These are phyloP conservation scores for Cytospora piceicola DNA, from an alignment of 2,329 filamentous ascomycete genomes.

Conservation along the genomic window DNA sequence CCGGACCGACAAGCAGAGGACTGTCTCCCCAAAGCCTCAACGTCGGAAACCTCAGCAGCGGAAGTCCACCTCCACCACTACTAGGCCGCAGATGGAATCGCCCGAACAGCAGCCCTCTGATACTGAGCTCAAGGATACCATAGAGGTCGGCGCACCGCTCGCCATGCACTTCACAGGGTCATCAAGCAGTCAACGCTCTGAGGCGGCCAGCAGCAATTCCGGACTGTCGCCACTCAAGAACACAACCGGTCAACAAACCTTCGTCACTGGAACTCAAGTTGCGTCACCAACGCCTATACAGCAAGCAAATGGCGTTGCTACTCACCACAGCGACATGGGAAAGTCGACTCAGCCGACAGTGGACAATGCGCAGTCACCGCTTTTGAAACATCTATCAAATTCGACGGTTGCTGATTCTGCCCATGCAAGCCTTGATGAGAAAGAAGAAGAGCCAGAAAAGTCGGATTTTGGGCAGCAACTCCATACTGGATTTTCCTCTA, in stretches of 20 bases:
- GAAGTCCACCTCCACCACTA: constrained; percentile 38
- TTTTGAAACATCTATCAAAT: neutral
- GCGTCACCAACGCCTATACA: constrained; percentile 12
- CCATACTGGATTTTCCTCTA: constrained; percentile 1
- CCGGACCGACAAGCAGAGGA: constrained; percentile 26
- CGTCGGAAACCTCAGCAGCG: constrained; percentile 47
- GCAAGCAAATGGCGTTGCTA: neutral
- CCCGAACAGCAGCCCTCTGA: constrained; percentile 42
- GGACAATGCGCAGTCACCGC: neutral
- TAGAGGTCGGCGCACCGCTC: constrained; percentile 53
- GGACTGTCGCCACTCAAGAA: constrained; percentile 19
- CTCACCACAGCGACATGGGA: neutral
- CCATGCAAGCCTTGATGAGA: constrained; percentile 1
- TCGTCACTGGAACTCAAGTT: constrained; percentile 4
- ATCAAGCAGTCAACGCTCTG: constrained; percentile 27
- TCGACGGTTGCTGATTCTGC: neutral
- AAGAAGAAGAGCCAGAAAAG: neutral
- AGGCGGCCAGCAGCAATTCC: constrained; percentile 27
- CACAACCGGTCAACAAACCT: neutral
- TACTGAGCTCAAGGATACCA: constrained; percentile 60
- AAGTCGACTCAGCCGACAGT: neutral
- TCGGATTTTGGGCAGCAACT: constrained; percentile 13
- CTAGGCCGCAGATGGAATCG: constrained; percentile 35
- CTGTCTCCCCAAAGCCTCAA: constrained; percentile 40
- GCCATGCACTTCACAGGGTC: constrained; percentile 23